Evolutionary conservation across 129 eudicot genomes (phyloP).

Genomic region (Chrysanthemum makinoi): DNA sequence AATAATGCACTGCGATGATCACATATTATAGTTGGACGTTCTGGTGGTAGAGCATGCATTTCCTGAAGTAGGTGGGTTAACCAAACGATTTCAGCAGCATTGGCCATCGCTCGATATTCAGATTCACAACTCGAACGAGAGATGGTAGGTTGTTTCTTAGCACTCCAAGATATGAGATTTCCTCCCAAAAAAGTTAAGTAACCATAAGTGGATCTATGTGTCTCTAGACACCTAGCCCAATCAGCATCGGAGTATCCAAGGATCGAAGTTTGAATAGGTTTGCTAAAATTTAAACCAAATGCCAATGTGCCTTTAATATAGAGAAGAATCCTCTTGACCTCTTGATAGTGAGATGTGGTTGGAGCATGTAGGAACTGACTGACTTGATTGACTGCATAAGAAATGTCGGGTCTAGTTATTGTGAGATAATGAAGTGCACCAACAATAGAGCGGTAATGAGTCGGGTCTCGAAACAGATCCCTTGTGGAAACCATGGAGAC

Average conservation of each 20-base stretch:
- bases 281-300: not conserved
- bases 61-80: not conserved
- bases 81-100: not conserved
- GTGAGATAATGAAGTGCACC: not conserved
- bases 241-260: not conserved
- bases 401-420: not conserved
- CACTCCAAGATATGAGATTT: not conserved
- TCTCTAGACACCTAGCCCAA: not conserved
- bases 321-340: not conserved
- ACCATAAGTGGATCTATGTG: not conserved
- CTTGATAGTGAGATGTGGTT: not conserved
- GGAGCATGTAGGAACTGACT: not conserved
- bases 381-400: conserved; percentile 1
- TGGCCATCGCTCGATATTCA: no score
- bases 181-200: no score
- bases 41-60: not conserved
- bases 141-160: no score
- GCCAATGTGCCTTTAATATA: not conserved
- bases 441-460: not conserved
- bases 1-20: not conserved
- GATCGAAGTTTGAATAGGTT: not conserved
- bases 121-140: no score
- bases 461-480: not conserved
- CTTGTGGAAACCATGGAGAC: not conserved
- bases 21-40: not conserved